These are phyloP conservation scores for Lathyrus oleraceus DNA, from an alignment of 306 rosid species.

Conservation along the genomic window DNA sequence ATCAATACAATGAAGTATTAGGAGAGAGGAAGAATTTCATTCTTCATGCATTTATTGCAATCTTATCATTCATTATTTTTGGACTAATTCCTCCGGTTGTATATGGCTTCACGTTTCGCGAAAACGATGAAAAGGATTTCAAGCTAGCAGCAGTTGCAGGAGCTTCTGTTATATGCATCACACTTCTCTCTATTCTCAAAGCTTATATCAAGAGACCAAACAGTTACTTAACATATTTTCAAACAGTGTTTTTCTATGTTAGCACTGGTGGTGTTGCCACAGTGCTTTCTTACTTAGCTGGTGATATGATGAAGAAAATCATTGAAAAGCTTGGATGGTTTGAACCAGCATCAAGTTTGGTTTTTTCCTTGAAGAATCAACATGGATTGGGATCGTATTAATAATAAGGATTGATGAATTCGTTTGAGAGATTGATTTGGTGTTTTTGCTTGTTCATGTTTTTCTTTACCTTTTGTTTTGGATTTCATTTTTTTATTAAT, in stretches of 20 bases:
- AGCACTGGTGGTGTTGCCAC: slow-evolving; percentile 55
- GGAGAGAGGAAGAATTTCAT: slow-evolving; percentile 57
- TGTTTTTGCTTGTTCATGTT: background rate
- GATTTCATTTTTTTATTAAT: background rate
- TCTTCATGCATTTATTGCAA: slow-evolving; percentile 56
- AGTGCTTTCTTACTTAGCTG: slow-evolving; percentile 59
- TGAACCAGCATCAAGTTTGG: slow-evolving; percentile 26
- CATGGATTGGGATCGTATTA: slow-evolving; percentile 42
- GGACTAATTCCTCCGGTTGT: slow-evolving; percentile 73
- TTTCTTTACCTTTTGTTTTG: too few relatives aligned
- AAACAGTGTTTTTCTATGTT: slow-evolving; percentile 50
- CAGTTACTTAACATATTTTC: slow-evolving; percentile 41
- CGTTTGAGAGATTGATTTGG: background rate
- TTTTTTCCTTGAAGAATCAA: slow-evolving; percentile 18
- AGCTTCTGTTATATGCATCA: slow-evolving; percentile 68
- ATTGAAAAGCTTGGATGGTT: slow-evolving; percentile 58
- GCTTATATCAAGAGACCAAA: slow-evolving; percentile 51
- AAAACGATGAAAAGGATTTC: slow-evolving; percentile 54
- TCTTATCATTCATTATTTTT: slow-evolving; percentile 62
- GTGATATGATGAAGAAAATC: slow-evolving; percentile 48
- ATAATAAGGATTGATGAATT: background rate
- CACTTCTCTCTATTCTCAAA: slow-evolving; percentile 62
- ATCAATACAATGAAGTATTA: slow-evolving; percentile 46
- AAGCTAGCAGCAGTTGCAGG: slow-evolving; percentile 74
- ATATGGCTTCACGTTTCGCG: slow-evolving; percentile 67